Conservation (phyloP, 2,329 filamentous ascomycete genomes). For the Calonectria fujianensis region DNA sequence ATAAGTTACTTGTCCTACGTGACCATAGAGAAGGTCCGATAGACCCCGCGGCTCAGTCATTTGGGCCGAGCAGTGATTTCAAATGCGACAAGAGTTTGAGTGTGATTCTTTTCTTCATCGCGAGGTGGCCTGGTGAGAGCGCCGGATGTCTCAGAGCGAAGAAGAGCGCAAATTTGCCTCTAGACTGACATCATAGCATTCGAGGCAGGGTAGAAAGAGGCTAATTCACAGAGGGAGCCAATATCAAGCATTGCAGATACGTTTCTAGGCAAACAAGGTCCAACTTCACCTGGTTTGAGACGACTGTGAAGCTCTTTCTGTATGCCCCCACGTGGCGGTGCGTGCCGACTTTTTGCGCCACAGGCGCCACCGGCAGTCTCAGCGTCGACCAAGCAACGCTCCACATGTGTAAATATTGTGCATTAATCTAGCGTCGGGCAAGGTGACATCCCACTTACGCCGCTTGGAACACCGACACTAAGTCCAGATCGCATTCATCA, state of each 20-base stretch:
- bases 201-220: not conserved
- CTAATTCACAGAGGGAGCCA: slow-evolving; percentile 21
- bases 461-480: slow-evolving; percentile 15
- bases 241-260: slow-evolving; percentile 24
- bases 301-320: slow-evolving; percentile 49
- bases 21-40: slow-evolving; percentile 58
- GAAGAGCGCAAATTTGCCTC: slow-evolving; percentile 30
- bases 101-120: slow-evolving; percentile 59
- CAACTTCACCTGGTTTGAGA: slow-evolving; percentile 28
- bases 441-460: slow-evolving; percentile 32
- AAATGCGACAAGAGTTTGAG: slow-evolving; percentile 52
- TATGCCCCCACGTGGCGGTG: slow-evolving; percentile 55
- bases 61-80: slow-evolving; percentile 58
- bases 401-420: slow-evolving; percentile 50
- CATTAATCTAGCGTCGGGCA: slow-evolving; percentile 17
- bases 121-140: slow-evolving; percentile 50
- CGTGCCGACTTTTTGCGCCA: slow-evolving; percentile 49
- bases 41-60: slow-evolving; percentile 62
- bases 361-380: slow-evolving; percentile 38
- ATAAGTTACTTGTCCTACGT: slow-evolving; percentile 60
- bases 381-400: slow-evolving; percentile 57
- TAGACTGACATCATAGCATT: slow-evolving; percentile 48
- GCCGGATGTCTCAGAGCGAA: slow-evolving; percentile 50
- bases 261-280: slow-evolving; percentile 31
- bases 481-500: not conserved